Percentiles rank a stretch among this genome's conserved stretches.
phyloP scores from a whole-genome alignment of 495 filamentous ascomycete genomes.

The Aspergillus carlsbadensis region DNA sequence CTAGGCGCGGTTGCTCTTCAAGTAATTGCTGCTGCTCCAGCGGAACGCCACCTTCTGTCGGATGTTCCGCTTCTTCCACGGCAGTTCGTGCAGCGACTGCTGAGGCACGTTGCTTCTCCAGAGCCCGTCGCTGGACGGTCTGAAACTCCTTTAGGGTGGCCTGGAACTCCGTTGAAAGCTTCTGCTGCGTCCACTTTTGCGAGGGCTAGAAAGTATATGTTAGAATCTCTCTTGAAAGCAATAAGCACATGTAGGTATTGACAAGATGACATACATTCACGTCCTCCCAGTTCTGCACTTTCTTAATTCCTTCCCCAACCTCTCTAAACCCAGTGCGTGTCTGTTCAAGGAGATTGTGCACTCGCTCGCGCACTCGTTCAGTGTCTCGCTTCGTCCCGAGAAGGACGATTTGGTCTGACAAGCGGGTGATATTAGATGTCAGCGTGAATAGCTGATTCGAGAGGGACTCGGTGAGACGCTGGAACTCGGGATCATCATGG shows the following conservation, averaged over 20 bases:
- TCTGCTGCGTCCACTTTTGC: conserved; percentile 92
- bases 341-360: conserved; percentile 82
- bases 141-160: conserved; percentile 88
- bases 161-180: conserved; percentile 88
- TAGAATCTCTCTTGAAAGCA: too few species aligned
- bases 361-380: conserved; percentile 83
- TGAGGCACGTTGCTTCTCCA: conserved; percentile 90
- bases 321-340: conserved; percentile 85
- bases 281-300: conserved; percentile 86
- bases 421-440: conserved; percentile 78
- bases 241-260: too few species aligned
- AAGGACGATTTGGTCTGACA: conserved; percentile 76
- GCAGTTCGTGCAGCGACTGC: conserved; percentile 76
- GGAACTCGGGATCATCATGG: conserved; percentile 90
- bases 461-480: conserved; percentile 72
- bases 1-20: conserved; percentile 75
- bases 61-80: conserved; percentile 54
- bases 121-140: conserved; percentile 75
- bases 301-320: conserved; percentile 90
- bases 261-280: conserved; percentile 78
- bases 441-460: conserved; percentile 84
- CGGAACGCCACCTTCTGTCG: conserved; percentile 35
- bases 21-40: conserved; percentile 62
- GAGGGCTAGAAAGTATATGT: conserved; percentile 59
- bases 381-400: conserved; percentile 91